These are phyloP conservation scores for Boletus vermiculosoides DNA, from an alignment of 768 basidiomycete genomes.

Conservation along the genomic window DNA sequence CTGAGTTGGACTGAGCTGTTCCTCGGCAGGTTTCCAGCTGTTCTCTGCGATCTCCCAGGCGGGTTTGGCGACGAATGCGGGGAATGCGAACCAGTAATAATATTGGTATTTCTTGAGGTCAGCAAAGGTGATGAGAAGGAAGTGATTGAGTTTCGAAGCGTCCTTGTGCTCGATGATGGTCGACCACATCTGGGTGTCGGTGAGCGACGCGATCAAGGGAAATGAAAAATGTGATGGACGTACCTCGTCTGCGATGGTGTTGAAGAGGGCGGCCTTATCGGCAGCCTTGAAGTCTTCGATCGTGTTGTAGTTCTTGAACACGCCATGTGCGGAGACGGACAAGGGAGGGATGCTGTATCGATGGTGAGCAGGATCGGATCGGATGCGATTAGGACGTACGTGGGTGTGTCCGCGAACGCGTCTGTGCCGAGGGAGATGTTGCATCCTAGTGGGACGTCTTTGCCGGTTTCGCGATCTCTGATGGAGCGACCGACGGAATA, in stretches of 20 bases:
- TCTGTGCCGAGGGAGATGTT: conserved; percentile 64
- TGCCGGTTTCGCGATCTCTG: conserved; percentile 72
- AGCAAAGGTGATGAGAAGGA: conserved; percentile 90
- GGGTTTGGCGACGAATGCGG: conserved; percentile 86
- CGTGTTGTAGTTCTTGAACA: conserved; percentile 93
- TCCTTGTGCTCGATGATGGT: conserved; percentile 52
- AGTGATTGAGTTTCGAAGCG: conserved; percentile 61
- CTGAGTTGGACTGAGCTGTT: conserved; percentile 41
- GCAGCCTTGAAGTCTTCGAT: conserved; percentile 93
- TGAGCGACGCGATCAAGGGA: neutral
- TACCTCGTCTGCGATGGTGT: conserved; percentile 66
- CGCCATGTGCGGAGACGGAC: conserved; percentile 56
- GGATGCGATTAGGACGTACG: conserved; percentile 37
- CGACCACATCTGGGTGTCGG: conserved; percentile 63
- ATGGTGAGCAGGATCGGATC: conserved; percentile 7
- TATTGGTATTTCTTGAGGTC: conserved; percentile 99
- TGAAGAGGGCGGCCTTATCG: conserved; percentile 87
- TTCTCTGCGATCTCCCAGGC: conserved; percentile 76
- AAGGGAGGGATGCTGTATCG: conserved; percentile 43
- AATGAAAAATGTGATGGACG: conserved; percentile 3
- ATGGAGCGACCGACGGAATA: conserved; percentile 73
- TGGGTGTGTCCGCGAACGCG: conserved; percentile 51
- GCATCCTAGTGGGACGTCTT: conserved; percentile 69
- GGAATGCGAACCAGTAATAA: conserved; percentile 98
- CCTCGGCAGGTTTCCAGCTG: conserved; percentile 56